Evolutionary conservation across 345 rosid species (phyloP).

Genomic region (Eucalyptus cladocalyx): DNA sequence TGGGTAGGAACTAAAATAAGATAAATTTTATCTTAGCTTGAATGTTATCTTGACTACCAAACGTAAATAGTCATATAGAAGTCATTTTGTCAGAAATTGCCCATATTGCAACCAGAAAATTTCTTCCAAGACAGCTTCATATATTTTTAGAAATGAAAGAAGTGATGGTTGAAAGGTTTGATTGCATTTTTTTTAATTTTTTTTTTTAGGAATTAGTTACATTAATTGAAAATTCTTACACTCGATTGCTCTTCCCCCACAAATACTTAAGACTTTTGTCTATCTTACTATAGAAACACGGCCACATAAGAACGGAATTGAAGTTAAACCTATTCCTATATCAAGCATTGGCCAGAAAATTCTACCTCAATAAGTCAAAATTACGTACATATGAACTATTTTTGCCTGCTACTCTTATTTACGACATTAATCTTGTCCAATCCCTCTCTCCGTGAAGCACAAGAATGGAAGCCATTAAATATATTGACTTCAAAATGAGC

Average conservation of each 20-base stretch:
- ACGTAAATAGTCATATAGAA: neutral
- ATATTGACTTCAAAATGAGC: neutral
- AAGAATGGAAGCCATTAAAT: neutral
- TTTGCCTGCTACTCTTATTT: neutral
- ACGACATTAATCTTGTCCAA: neutral
- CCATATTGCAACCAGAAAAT: neutral
- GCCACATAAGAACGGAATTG: neutral
- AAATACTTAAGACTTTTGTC: neutral
- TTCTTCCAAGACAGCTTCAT: neutral
- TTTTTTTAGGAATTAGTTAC: neutral
- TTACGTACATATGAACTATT: neutral
- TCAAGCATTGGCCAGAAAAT: neutral
- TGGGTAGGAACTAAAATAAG: too few relatives aligned
- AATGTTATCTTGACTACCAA: too few relatives aligned
- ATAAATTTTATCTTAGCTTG: too few relatives aligned
- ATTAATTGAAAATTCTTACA: neutral
- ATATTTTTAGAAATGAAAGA: neutral
- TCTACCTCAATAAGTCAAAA: neutral
- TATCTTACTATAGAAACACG: neutral
- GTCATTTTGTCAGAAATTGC: neutral
- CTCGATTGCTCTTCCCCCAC: neutral
- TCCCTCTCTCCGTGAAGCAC: neutral
- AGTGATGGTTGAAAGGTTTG: neutral
- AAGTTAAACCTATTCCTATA: neutral
- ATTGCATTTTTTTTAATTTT: neutral